Percentiles rank a stretch among this genome's conserved stretches.
These are phyloP conservation scores for Pythium dissotocum DNA, from an alignment of 352 stramenopile species.

Conservation along the genomic window DNA sequence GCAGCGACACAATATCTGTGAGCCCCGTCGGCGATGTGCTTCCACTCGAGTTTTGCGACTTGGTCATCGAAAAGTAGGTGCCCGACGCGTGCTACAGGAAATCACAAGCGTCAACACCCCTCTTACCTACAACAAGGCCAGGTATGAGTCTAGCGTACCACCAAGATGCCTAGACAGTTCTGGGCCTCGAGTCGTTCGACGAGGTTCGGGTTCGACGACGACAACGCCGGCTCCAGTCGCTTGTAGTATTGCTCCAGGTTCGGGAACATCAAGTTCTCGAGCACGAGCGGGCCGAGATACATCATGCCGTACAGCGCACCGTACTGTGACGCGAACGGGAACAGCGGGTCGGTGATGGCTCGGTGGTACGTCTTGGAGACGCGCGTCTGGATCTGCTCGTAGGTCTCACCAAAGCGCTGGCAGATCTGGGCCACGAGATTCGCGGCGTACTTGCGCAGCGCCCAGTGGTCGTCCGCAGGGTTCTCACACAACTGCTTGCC, in stretches of 20 bases:
- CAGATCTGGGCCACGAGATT: slow-evolving; percentile 85
- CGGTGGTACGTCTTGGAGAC: slow-evolving; percentile 92
- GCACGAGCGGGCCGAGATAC: slow-evolving; percentile 87
- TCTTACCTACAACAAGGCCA: background rate
- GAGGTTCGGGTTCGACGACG: slow-evolving; percentile 70
- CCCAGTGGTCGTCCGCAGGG: slow-evolving; percentile 89
- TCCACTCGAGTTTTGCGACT: slow-evolving; percentile 28
- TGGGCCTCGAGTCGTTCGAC: slow-evolving; percentile 83
- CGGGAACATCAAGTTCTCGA: slow-evolving; percentile 93
- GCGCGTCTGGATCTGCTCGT: slow-evolving; percentile 90
- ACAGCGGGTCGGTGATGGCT: slow-evolving; percentile 74
- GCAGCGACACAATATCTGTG: slow-evolving; percentile 50
- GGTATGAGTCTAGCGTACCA: slow-evolving; percentile 43
- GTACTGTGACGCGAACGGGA: slow-evolving; percentile 89
- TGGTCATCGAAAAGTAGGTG: slow-evolving; percentile 77
- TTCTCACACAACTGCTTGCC: slow-evolving; percentile 89
- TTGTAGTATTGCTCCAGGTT: slow-evolving; percentile 88
- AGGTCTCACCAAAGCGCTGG: slow-evolving; percentile 87
- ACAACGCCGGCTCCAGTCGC: slow-evolving; percentile 78
- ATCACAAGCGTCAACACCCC: background rate
- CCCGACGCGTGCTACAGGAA: slow-evolving; percentile 66
- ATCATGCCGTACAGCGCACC: slow-evolving; percentile 88
- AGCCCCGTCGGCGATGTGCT: slow-evolving; percentile 34
- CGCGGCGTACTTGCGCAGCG: slow-evolving; percentile 83
- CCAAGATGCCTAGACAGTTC: slow-evolving; percentile 84